A percentile compares a stretch with the other conserved stretches of the same genome.
These are phyloP conservation scores for Dorcoceras hygrometricum DNA, from an alignment of 257 asterid species.

Conservation along the genomic window DNA sequence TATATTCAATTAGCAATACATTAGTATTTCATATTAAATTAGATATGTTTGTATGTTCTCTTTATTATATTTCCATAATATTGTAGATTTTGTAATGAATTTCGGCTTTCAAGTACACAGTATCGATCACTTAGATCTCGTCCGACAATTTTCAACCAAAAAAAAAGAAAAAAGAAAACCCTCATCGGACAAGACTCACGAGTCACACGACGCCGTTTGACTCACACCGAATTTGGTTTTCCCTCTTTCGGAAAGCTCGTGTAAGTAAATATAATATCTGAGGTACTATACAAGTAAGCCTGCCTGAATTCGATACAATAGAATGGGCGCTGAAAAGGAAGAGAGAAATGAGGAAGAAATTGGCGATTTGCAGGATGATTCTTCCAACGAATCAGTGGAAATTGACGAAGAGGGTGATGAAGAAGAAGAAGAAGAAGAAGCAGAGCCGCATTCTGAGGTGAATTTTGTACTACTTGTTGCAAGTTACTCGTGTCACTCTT, in stretches of 20 bases:
- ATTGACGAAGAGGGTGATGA: conserved; percentile 28
- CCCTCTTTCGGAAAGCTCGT: conserved; percentile 26
- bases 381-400: conserved; percentile 38
- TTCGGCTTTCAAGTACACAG: too few relatives aligned
- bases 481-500: not conserved
- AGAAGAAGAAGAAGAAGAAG: conserved; percentile 31
- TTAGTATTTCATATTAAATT: too few relatives aligned
- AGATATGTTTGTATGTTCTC: too few relatives aligned
- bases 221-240: conserved; percentile 11
- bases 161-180: too few relatives aligned
- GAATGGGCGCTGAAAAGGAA: conserved; percentile 30
- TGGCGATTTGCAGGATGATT: conserved; percentile 29
- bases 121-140: too few relatives aligned
- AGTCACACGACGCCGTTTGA: conserved; percentile 29
- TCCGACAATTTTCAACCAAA: too few relatives aligned
- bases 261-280: not conserved
- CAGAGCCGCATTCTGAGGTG: conserved; percentile 48
- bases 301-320: conserved; percentile 20
- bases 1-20: too few relatives aligned
- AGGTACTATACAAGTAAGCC: conserved; percentile 10
- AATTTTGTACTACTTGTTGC: conserved; percentile 14
- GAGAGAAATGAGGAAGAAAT: conserved; percentile 31
- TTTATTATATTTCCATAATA: too few relatives aligned
- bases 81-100: too few relatives aligned
- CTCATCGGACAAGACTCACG: not conserved